phyloP scores from a whole-genome alignment of 345 rosid genomes.

The Limnanthes douglasii region DNA sequence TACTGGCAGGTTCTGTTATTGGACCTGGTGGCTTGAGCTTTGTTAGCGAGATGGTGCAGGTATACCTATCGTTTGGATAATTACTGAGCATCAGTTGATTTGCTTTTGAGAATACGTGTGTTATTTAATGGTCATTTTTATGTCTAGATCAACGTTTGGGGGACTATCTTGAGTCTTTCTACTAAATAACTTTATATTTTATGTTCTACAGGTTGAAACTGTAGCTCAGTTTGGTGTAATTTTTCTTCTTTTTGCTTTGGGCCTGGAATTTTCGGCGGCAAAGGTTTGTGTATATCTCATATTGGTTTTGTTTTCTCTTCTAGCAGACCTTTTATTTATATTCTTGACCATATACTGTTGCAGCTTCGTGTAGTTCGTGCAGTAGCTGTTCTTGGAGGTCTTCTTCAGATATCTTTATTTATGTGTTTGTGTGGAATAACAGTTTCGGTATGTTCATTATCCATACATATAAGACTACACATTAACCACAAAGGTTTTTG shows the following conservation, averaged over 20 bases:
- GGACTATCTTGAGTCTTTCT: too few species aligned
- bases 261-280: conserved; percentile 73
- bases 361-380: conserved; percentile 89
- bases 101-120: too few species aligned
- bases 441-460: conserved; percentile 63
- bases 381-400: conserved; percentile 86
- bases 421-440: conserved; percentile 81
- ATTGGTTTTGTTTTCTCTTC: neutral
- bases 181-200: conserved; percentile 1
- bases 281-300: conserved; percentile 32
- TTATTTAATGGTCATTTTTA: too few species aligned
- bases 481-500: too few species aligned
- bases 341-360: too few species aligned
- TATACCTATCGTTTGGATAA: conserved; percentile 18
- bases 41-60: conserved; percentile 95
- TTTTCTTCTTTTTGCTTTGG: conserved; percentile 83
- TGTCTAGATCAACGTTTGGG: too few species aligned
- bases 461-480: too few species aligned
- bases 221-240: conserved; percentile 96
- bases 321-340: too few species aligned
- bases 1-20: conserved; percentile 79
- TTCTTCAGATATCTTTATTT: conserved; percentile 68
- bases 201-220: conserved; percentile 58
- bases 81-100: too few species aligned
- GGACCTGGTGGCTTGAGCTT: conserved; percentile 92